phyloP scores from a whole-genome alignment of 441 rosid species.

The Populus tomentosa region DNA sequence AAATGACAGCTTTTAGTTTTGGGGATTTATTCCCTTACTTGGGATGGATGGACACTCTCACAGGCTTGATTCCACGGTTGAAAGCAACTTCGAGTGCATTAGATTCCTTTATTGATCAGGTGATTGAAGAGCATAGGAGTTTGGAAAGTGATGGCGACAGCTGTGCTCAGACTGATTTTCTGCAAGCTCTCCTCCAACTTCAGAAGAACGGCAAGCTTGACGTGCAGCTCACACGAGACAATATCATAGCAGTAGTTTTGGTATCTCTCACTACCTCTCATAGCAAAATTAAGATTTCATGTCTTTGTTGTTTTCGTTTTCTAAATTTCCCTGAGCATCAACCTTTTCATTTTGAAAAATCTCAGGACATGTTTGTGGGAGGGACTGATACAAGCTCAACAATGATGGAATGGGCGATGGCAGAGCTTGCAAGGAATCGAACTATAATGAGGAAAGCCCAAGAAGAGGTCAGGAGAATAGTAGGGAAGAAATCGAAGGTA shows the following conservation, averaged over 20 bases:
- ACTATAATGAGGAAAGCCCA: neutral
- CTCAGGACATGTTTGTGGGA: neutral
- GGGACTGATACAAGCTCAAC: neutral
- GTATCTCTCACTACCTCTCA: neutral
- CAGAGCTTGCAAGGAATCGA: neutral
- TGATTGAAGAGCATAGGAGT: constrained; percentile 23
- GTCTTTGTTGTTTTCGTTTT: neutral
- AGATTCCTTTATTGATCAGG: constrained; percentile 19
- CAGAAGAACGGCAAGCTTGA: constrained; percentile 13
- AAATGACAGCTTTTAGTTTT: constrained; percentile 7
- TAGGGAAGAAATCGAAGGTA: neutral
- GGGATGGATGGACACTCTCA: constrained; percentile 31
- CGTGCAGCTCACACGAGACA: neutral
- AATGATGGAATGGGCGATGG: neutral
- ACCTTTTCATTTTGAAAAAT: neutral
- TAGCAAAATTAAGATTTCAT: neutral
- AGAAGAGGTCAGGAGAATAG: neutral
- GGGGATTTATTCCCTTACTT: constrained; percentile 19
- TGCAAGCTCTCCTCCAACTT: constrained; percentile 19
- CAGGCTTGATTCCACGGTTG: constrained; percentile 14
- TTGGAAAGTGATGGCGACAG: neutral
- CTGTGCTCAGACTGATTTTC: constrained; percentile 15
- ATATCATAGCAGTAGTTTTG: neutral
- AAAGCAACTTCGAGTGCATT: constrained; percentile 5
- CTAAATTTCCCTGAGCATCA: neutral